Base-by-base conservation (phyloP, 768 basidiomycete species). In the Phanerodontia chrysosporium region DNA sequence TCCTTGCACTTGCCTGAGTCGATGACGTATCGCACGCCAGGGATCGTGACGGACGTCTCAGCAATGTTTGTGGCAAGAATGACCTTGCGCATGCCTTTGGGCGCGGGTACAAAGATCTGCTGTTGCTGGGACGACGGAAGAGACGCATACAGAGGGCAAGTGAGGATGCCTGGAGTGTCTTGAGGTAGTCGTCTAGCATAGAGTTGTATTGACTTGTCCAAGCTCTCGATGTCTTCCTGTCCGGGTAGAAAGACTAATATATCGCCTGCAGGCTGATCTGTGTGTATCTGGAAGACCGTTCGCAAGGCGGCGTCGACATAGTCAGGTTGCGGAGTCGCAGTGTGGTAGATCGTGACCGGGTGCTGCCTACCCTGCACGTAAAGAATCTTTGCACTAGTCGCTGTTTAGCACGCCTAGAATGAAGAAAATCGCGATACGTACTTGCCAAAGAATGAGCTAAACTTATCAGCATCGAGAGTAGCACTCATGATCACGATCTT, bases 401-500 rank as follows among this genome's bases (percentile, higher is more conserved):
- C 10, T 13, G 18, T 25, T 51, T 2, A 60, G 46, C 28, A 52
- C 24, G 24, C 14, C 22, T 53, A 24, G 3, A 30, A 10, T 22
- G 44, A 5, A n/a, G 18, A n/a, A 16, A 18, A n/a, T 36, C 35
- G 18, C 3, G 27, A 49, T 25, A 78, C 90, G 39, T 63, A 96
- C 95, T 85, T 79, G 69, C 85, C 70, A 67, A 90, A 97, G 73
- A 96, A 99, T 29, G 76, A 78, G 73, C 90, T 90, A 71, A 99
- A 98, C 64, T 92, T 93, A 64, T 95, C 89, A 0, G 95, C 95
- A 68, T 99, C 95, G 35, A 99, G 80, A 7, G 97, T 98, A 2
- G 97, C 97, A 71, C 92, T 95, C 97, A 99, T 99, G 64, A 99
- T 83, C 22, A 99, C 82, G 39, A 99, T 81, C 71, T 95, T 98